Evolutionary conservation across 169 alveolate species (phyloP), one percentile per base, ranked within the genome.

Genomic region (Neospora caninum): DNA sequence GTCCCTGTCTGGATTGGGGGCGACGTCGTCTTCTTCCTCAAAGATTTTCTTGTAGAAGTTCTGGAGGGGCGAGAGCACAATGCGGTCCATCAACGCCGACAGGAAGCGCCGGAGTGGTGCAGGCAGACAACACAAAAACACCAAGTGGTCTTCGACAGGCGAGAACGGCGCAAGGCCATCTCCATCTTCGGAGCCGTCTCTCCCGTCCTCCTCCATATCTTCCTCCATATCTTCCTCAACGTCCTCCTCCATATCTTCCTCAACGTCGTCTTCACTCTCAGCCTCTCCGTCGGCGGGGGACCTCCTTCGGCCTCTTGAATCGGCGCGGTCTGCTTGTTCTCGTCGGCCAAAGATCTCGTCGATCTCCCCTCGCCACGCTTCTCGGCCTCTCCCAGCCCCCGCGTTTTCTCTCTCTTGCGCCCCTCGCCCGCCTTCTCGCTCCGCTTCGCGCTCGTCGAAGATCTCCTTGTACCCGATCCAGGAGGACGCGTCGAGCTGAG

Each of bases 401-500:
- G 25, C 43, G 45, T 27, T 10, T 18, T 10, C 86, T n/a, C 43
- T 73, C n/a, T 25, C 73, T 18, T 58, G 25, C n/a, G n/a, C 73
- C 18, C 73, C 25, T 58, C 25, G 18, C n/a, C n/a, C n/a, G 49
- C 29, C 20, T 39, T 6, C 69, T 25, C 20, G 69, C 70, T 2
- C 67, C 6, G 22, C 67, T 31, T 42, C 69, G 10, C 25, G 73
- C 0, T 6, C 38, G n/a, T 27, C 80, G 39, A 86, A 31, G 92
- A 86, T 18, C 36, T 86, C 92, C 16, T n/a, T 45, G 80, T 86
- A 86, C 18, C 80, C 92, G 22, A 86, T n/a, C 70, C 92, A 86
- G 42, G 43, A 31, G 27, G n/a, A 18, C 80, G 31, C 80, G 92
- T 86, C 92, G 49, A 86, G 45, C 92, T 49, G 92, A 29, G n/a